Percentiles rank a stretch among this genome's conserved stretches.
Conservation (phyloP, 2,329 filamentous ascomycete species). For the Trichoderma polysporum region DNA sequence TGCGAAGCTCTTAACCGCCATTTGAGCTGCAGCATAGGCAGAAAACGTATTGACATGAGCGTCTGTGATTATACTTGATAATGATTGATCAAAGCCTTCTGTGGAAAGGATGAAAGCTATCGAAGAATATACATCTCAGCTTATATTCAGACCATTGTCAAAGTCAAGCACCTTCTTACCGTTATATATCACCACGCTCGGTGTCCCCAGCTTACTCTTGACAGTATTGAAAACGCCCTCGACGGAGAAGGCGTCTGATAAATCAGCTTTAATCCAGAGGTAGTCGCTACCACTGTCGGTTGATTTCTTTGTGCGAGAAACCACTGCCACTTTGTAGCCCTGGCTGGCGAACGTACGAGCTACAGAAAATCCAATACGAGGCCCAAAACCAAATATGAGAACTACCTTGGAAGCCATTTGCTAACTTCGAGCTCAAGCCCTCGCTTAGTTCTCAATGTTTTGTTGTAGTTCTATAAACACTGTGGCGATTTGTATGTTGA, state of each 20-base stretch:
- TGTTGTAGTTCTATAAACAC: neutral
- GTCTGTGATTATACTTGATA: neutral
- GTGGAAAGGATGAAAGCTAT: neutral
- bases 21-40: neutral
- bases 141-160: neutral
- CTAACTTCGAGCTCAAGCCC: neutral
- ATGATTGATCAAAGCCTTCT: neutral
- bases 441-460: neutral
- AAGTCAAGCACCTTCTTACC: neutral
- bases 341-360: neutral
- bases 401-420: neutral
- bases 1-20: neutral
- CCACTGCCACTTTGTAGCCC: conserved; percentile 8
- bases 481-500: too few species aligned
- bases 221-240: neutral
- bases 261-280: neutral
- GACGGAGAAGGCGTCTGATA: neutral
- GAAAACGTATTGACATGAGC: neutral
- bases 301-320: neutral
- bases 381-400: conserved; percentile 1
- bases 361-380: neutral
- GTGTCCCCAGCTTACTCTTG: neutral
- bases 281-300: neutral
- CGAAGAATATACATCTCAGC: neutral
- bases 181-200: conserved; percentile 6